phyloP scores from a whole-genome alignment of 192 early-diverging fungal genomes.

The Paraglomus brasilianum region DNA sequence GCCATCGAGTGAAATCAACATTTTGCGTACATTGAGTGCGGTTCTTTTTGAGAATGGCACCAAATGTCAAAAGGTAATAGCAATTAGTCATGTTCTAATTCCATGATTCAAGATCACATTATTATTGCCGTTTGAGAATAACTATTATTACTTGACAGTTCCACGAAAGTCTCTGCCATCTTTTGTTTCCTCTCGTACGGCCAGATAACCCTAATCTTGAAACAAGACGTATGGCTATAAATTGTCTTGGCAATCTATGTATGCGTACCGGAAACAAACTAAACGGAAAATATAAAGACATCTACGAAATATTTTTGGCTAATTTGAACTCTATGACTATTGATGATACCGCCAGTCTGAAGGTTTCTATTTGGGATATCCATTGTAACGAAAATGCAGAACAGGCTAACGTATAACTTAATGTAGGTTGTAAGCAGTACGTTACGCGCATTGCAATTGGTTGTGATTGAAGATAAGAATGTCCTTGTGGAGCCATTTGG shows the following conservation, averaged over 20 bases:
- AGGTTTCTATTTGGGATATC: too few species aligned
- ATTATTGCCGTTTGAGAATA: not conserved
- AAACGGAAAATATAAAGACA: conserved; percentile 42
- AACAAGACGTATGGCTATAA: conserved; percentile 62
- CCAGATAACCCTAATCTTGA: conserved; percentile 36
- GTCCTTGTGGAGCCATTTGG: conserved; percentile 42
- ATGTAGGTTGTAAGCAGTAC: conserved; percentile 52
- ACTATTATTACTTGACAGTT: conserved; percentile 29
- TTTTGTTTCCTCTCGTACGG: conserved; percentile 31
- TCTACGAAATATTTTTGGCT: conserved; percentile 51
- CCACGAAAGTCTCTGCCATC: conserved; percentile 31
- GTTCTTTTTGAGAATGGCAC: conserved; percentile 50
- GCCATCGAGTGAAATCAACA: conserved; percentile 34
- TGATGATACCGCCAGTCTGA: not conserved
- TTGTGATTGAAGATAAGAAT: conserved; percentile 48
- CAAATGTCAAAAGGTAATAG: conserved; percentile 41
- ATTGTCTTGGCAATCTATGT: conserved; percentile 65
- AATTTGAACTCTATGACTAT: conserved; percentile 37
- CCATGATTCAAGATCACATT: too few species aligned
- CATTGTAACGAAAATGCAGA: conserved; percentile 21
- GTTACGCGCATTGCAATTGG: conserved; percentile 53
- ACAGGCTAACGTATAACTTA: conserved; percentile 24
- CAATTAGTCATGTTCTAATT: not conserved
- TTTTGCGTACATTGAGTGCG: conserved; percentile 52
- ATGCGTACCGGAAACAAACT: conserved; percentile 56